Evolutionary conservation across 192 early-diverging fungal species (phyloP).

Genomic region (Podochytrium sp.): DNA sequence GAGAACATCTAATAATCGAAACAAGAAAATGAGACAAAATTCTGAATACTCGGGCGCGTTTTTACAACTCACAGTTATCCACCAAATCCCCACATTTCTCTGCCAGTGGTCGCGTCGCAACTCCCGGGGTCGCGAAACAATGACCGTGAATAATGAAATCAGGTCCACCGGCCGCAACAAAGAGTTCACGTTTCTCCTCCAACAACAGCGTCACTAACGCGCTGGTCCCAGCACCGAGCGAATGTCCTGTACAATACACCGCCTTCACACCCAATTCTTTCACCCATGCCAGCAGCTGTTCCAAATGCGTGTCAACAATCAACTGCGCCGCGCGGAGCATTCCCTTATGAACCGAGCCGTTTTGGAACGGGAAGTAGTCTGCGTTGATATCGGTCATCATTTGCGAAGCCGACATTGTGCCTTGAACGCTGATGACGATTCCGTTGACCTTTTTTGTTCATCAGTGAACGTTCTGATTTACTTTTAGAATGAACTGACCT

Average conservation of each 20-base stretch:
- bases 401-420: conserved; percentile 38
- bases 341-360: conserved; percentile 45
- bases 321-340: conserved; percentile 44
- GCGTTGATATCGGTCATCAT: conserved; percentile 43
- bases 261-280: conserved; percentile 26
- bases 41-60: too few species aligned
- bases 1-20: conserved; percentile 4
- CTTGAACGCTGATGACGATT: conserved; percentile 45
- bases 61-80: conserved; percentile 32
- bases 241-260: conserved; percentile 47
- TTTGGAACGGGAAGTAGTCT: conserved; percentile 47
- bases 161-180: conserved; percentile 21
- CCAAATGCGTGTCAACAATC: conserved; percentile 41
- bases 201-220: conserved; percentile 42
- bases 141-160: conserved; percentile 38
- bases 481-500: too few species aligned
- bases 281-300: conserved; percentile 45
- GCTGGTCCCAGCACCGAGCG: conserved; percentile 47
- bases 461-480: too few species aligned
- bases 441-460: conserved; percentile 42
- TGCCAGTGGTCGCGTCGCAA: conserved; percentile 31
- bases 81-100: conserved; percentile 35
- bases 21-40: not conserved
- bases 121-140: conserved; percentile 46
- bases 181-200: conserved; percentile 29